A percentile compares a stretch with the other conserved stretches of the same genome.
phyloP scores from a whole-genome alignment of 805 yeast genomes.

The Candida alai region DNA sequence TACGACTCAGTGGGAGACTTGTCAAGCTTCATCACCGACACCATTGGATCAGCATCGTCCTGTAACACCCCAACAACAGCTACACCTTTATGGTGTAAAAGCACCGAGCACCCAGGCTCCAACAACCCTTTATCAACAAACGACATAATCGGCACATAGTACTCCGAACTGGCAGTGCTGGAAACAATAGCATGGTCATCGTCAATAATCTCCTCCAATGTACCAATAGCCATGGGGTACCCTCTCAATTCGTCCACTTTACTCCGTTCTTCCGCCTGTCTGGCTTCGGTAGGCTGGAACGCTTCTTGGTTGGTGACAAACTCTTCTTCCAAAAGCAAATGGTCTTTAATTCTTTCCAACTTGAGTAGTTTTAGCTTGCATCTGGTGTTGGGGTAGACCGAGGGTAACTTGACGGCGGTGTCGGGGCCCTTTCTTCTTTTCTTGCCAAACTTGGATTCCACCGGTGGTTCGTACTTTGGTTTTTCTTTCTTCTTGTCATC shows the following conservation, averaged over 20 bases:
- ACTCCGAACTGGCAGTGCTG: conserved; percentile 93
- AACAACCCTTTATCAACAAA: conserved; percentile 94
- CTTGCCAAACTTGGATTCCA: conserved; percentile 87
- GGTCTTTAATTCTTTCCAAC: conserved; percentile 96
- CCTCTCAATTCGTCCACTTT: conserved; percentile 96
- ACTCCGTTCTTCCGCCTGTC: conserved; percentile 92
- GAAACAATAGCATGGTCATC: conserved; percentile 99
- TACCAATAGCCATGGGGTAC: conserved; percentile 93
- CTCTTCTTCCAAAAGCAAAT: conserved; percentile 89
- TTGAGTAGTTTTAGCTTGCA: conserved; percentile 87
- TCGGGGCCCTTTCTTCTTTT: conserved; percentile 93
- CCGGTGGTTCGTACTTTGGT: conserved; percentile 98
- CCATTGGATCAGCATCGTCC: conserved; percentile 98
- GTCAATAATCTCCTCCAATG: conserved; percentile 94
- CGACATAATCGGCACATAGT: conserved; percentile 90
- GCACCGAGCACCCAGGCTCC: conserved; percentile 96
- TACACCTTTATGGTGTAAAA: conserved; percentile 92
- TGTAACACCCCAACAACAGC: conserved; percentile 96
- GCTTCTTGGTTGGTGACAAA: conserved; percentile 93
- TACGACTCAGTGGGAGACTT: conserved; percentile 96
- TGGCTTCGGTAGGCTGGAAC: conserved; percentile 92
- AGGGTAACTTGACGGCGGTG: conserved; percentile 78
- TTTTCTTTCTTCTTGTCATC: conserved; percentile 71
- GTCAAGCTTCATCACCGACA: conserved; percentile 94
- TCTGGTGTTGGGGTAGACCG: conserved; percentile 87